Evolutionary conservation across 768 basidiomycete genomes (phyloP).

Genomic region (Boletellus ananiceps): DNA sequence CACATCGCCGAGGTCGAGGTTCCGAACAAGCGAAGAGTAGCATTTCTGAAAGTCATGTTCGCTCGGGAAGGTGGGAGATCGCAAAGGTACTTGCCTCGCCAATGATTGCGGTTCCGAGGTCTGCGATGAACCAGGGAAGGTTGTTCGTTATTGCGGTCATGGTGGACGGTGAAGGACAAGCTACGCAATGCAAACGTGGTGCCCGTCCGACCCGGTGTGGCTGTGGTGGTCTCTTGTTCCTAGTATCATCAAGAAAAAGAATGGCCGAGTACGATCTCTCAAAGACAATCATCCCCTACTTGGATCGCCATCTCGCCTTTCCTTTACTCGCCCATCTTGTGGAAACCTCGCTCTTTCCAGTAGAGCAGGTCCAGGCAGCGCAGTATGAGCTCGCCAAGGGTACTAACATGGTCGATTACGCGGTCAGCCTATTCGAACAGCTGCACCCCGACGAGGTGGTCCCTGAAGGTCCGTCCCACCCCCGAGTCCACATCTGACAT

Average conservation of each 20-base stretch:
- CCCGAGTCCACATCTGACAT: neutral
- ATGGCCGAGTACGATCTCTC: constrained; percentile 93
- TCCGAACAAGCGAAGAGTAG: constrained; percentile 83
- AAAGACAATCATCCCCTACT: constrained; percentile 82
- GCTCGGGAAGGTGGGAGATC: neutral
- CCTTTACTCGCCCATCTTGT: constrained; percentile 87
- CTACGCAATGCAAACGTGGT: constrained; percentile 3
- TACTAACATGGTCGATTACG: constrained; percentile 98
- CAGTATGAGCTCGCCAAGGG: constrained; percentile 97
- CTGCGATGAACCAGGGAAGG: constrained; percentile 80
- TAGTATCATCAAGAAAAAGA: constrained; percentile 23
- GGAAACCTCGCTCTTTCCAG: constrained; percentile 69
- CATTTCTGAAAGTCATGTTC: constrained; percentile 61
- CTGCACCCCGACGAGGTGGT: constrained; percentile 67
- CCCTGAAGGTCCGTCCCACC: constrained; percentile 52
- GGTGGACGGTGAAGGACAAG: constrained; percentile 18
- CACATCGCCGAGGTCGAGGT: constrained; percentile 71
- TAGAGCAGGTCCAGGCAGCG: constrained; percentile 76
- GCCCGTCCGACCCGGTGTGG: constrained; percentile 11
- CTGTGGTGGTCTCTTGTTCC: constrained; percentile 15
- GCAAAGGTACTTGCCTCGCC: constrained; percentile 53
- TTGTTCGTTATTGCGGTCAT: constrained; percentile 80
- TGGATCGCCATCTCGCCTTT: constrained; percentile 93
- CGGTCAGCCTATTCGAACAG: constrained; percentile 73
- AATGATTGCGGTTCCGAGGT: constrained; percentile 76